phyloP scores from a whole-genome alignment of 1,284 basidiomycete species.

The Malassezia brasiliensis region DNA sequence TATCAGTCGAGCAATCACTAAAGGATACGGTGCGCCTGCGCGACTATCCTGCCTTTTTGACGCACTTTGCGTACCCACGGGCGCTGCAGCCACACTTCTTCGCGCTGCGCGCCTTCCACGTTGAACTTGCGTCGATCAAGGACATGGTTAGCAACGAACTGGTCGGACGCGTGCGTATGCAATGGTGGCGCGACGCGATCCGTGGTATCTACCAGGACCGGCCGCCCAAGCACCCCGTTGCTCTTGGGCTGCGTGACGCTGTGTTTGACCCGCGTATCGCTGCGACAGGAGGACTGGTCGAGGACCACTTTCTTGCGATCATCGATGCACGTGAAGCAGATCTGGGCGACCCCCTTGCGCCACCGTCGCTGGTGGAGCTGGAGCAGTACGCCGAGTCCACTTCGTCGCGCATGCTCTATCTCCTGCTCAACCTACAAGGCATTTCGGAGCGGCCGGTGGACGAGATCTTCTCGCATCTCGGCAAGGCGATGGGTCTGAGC shows the following conservation, averaged over 20 bases:
- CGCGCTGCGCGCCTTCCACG: conserved; percentile 40
- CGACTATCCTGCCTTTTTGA: conserved; percentile 35
- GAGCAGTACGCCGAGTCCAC: conserved; percentile 41
- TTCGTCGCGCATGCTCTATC: conserved; percentile 36
- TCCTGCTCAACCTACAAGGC: conserved; percentile 27
- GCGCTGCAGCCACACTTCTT: conserved; percentile 39
- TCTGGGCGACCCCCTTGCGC: conserved; percentile 27
- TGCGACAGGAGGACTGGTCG: conserved; percentile 30
- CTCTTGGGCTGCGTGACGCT: conserved; percentile 33
- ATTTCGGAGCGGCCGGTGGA: conserved; percentile 32
- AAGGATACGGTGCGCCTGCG: conserved; percentile 17
- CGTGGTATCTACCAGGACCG: conserved; percentile 31
- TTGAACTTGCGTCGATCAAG: conserved; percentile 38
- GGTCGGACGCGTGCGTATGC: conserved; percentile 40
- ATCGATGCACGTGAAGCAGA: conserved; percentile 43
- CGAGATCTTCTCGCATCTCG: conserved; percentile 44
- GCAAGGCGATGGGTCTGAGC: conserved; percentile 40
- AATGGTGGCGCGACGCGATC: conserved; percentile 46
- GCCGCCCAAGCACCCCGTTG: conserved; percentile 37
- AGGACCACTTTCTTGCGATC: conserved; percentile 43
- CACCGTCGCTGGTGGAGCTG: conserved; percentile 33
- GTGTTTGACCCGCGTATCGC: conserved; percentile 35
- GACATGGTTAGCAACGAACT: conserved; percentile 42
- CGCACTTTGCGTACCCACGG: conserved; percentile 36
- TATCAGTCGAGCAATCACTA: not conserved